phyloP scores from a whole-genome alignment of 306 rosid species.

The Sicyos baderoa region DNA sequence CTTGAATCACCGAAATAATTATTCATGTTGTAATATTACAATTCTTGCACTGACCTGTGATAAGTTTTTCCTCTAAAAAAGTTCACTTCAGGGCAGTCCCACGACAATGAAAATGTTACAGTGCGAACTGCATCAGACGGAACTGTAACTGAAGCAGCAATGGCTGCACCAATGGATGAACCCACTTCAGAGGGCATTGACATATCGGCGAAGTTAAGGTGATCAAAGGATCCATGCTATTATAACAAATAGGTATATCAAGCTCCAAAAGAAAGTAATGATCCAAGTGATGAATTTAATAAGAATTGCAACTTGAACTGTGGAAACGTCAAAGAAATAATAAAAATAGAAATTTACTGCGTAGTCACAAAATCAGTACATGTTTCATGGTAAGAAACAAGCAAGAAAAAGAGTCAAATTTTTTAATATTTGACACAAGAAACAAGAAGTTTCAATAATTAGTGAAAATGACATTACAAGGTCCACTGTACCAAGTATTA shows the following conservation, averaged over 20 bases:
- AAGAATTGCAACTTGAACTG: background rate
- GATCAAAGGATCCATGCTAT: conserved; percentile 82
- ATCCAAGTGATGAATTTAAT: background rate
- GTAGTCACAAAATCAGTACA: background rate
- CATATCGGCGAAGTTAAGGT: conserved; percentile 36
- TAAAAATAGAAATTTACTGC: background rate
- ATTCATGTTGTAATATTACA: conserved; percentile 18
- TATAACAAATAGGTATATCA: conserved; percentile 21
- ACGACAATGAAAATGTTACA: conserved; percentile 84
- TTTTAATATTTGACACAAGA: background rate
- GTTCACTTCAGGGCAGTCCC: conserved; percentile 88
- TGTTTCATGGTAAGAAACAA: background rate
- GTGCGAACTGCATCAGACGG: conserved; percentile 51
- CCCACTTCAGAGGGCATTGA: conserved; percentile 61
- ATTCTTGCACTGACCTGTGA: conserved; percentile 52
- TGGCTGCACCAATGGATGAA: conserved; percentile 91
- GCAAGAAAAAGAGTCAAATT: background rate
- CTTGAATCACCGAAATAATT: conserved; percentile 22
- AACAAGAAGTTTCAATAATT: background rate
- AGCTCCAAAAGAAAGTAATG: conserved; percentile 14
- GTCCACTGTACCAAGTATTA: background rate
- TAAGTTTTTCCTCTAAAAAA: conserved; percentile 53
- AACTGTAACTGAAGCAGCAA: conserved; percentile 74
- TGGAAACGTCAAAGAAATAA: conserved; percentile 3
- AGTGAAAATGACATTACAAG: background rate